Evolutionary conservation across 2,329 filamentous ascomycete species (phyloP).

Genomic region (Pseudocercospora pini-densiflorae): DNA sequence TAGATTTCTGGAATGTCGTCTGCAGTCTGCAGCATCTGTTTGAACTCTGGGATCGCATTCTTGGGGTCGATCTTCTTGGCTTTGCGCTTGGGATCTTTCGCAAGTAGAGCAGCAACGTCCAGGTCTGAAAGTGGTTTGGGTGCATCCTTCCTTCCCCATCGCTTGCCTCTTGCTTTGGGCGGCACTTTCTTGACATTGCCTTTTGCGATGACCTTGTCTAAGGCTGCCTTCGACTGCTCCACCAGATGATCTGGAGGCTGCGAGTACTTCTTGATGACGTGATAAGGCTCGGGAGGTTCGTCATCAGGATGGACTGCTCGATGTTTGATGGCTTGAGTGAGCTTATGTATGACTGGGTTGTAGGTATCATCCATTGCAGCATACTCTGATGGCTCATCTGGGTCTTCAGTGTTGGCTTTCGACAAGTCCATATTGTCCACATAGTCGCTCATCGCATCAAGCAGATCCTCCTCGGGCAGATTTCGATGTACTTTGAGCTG

Average conservation of each 20-base stretch:
- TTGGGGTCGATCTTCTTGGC: slow-evolving; percentile 63
- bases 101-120: slow-evolving; percentile 81
- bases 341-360: slow-evolving; percentile 83
- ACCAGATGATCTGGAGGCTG: slow-evolving; percentile 71
- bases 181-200: slow-evolving; percentile 78
- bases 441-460: slow-evolving; percentile 84
- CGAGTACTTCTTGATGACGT: slow-evolving; percentile 73
- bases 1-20: slow-evolving; percentile 65
- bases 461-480: slow-evolving; percentile 74
- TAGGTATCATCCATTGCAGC: slow-evolving; percentile 80
- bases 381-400: slow-evolving; percentile 71
- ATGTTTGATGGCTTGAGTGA: slow-evolving; percentile 82
- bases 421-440: slow-evolving; percentile 93
- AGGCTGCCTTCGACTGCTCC: slow-evolving; percentile 57
- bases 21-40: slow-evolving; percentile 69
- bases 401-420: slow-evolving; percentile 70
- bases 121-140: slow-evolving; percentile 88
- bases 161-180: slow-evolving; percentile 57
- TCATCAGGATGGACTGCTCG: slow-evolving; percentile 76
- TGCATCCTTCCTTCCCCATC: slow-evolving; percentile 61
- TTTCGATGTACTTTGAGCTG: slow-evolving; percentile 80
- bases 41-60: slow-evolving; percentile 91
- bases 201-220: slow-evolving; percentile 68
- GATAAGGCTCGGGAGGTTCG: slow-evolving; percentile 64
- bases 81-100: slow-evolving; percentile 52